phyloP scores from a whole-genome alignment of 345 rosid species.

The Limnanthes douglasii region DNA sequence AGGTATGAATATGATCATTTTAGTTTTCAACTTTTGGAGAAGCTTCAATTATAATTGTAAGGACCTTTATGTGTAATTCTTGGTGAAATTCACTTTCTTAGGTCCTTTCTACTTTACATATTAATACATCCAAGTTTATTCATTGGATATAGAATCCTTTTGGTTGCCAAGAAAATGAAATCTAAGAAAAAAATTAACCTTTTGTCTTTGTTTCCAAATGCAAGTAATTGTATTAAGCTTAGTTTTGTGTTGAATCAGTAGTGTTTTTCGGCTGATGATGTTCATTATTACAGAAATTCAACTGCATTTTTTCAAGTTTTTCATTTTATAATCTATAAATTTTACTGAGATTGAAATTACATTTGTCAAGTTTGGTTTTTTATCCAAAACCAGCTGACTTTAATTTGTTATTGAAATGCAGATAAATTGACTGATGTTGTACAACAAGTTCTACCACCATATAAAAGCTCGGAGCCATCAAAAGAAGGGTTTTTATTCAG shows the following conservation, averaged over 20 bases:
- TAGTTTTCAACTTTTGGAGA: no score
- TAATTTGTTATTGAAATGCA: conserved; percentile 16
- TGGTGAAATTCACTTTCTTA: no score
- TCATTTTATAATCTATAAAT: no score
- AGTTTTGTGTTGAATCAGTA: background rate
- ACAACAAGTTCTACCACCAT: conserved; percentile 34
- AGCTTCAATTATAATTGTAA: no score
- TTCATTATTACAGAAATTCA: no score
- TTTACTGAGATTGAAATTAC: background rate
- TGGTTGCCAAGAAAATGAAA: conserved; percentile 1
- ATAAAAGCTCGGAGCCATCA: conserved; percentile 33
- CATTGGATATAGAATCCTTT: background rate
- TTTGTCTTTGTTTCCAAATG: background rate
- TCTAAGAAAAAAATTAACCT: background rate
- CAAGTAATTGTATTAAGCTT: background rate
- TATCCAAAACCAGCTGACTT: conserved; percentile 1
- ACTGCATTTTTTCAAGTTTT: no score
- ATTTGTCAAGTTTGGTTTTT: background rate
- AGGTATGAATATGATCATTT: no score
- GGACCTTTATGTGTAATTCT: no score
- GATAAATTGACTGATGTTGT: conserved; percentile 73
- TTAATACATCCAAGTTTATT: no score
- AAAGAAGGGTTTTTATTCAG: conserved; percentile 70
- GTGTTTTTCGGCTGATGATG: no score
- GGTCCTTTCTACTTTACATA: no score